Evolutionary conservation across 1,139 yeast species (phyloP).

Genomic region (Hemisphaericaspora xylofermentans): DNA sequence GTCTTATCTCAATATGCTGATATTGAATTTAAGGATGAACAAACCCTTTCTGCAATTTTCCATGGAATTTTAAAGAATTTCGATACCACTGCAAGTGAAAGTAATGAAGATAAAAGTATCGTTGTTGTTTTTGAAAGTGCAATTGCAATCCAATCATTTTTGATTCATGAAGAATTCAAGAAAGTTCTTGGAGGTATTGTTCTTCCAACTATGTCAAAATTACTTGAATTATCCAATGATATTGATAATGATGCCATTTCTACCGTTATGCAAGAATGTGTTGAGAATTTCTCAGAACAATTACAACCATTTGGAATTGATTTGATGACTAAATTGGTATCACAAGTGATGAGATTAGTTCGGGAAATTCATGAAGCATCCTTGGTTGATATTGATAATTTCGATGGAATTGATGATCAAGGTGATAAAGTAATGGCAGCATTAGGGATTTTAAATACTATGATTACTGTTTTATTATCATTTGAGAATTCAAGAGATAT

Average conservation of each 20-base stretch:
- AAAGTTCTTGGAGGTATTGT: slow-evolving; percentile 67
- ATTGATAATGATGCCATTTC: slow-evolving; percentile 87
- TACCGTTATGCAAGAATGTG: slow-evolving; percentile 94
- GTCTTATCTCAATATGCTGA: slow-evolving; percentile 70
- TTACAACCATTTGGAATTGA: slow-evolving; percentile 92
- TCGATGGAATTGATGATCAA: slow-evolving; percentile 47
- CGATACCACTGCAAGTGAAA: slow-evolving; percentile 16
- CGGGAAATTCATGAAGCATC: slow-evolving; percentile 66
- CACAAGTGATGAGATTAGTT: slow-evolving; percentile 76
- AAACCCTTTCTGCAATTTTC: slow-evolving; percentile 54
- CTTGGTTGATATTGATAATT: slow-evolving; percentile 45
- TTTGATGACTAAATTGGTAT: slow-evolving; percentile 73
- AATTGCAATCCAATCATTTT: slow-evolving; percentile 78
- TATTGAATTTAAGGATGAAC: slow-evolving; percentile 50
- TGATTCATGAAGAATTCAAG: slow-evolving; percentile 63
- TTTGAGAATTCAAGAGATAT: slow-evolving; percentile 79
- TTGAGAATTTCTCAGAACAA: slow-evolving; percentile 83
- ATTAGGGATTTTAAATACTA: slow-evolving; percentile 79
- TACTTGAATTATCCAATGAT: slow-evolving; percentile 72
- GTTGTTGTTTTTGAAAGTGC: slow-evolving; percentile 88
- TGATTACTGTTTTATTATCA: slow-evolving; percentile 82
- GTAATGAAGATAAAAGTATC: slow-evolving; percentile 43
- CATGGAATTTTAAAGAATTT: slow-evolving; percentile 69
- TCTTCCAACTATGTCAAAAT: slow-evolving; percentile 78
- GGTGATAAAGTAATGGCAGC: slow-evolving; percentile 89